These are phyloP conservation scores for Bonia amplexicaulis DNA, from an alignment of 176 grass and related monocot genomes.

Conservation along the genomic window DNA sequence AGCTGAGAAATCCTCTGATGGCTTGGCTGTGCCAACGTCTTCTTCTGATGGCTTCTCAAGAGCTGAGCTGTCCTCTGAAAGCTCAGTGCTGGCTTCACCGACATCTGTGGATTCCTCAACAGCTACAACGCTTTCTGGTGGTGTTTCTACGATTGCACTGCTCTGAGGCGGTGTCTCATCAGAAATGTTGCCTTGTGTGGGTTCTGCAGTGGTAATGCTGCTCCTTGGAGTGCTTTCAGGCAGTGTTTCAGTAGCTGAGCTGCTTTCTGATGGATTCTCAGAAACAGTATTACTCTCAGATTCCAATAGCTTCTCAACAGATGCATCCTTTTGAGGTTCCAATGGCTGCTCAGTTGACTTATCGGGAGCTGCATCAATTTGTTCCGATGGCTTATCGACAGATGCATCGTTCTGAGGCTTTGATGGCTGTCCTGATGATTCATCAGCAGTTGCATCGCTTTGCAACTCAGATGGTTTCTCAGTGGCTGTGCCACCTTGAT, in stretches of 20 bases:
- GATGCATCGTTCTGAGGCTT: conserved; percentile 15
- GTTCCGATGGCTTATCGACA: background rate
- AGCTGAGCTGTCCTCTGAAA: conserved; percentile 16
- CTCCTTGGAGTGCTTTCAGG: conserved; percentile 8
- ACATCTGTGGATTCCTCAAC: background rate
- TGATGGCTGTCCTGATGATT: conserved; percentile 7
- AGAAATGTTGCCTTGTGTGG: background rate
- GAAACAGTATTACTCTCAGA: background rate
- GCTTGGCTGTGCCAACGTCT: background rate
- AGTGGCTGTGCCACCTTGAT: background rate
- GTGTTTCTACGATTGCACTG: conserved; percentile 31
- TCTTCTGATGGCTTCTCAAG: conserved; percentile 15
- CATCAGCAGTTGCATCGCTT: background rate
- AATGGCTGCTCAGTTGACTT: conserved; percentile 1
- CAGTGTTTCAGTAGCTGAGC: conserved; percentile 19
- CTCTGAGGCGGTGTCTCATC: background rate
- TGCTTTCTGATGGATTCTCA: conserved; percentile 32
- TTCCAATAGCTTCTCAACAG: conserved; percentile 10
- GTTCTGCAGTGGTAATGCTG: background rate
- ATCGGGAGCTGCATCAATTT: conserved; percentile 7
- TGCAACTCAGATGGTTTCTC: conserved; percentile 11
- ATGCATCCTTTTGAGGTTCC: conserved; percentile 19
- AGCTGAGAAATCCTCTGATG: conserved; percentile 14
- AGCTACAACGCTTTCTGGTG: background rate
- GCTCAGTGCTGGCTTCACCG: background rate